These are phyloP conservation scores for Aquilaria malaccensis DNA, from an alignment of 345 rosid genomes.

Conservation along the genomic window DNA sequence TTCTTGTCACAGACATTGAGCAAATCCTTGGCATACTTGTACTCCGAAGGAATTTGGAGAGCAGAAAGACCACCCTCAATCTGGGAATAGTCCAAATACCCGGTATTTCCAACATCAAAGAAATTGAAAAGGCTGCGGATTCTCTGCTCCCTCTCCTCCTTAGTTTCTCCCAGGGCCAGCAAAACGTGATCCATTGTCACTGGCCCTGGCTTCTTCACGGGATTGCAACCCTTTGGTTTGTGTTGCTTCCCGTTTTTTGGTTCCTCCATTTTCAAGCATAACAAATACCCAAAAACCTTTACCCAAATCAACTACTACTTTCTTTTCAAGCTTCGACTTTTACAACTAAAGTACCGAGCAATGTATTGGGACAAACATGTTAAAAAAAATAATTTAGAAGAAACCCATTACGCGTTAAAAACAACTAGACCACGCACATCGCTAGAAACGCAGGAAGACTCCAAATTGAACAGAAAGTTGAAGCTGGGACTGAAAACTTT, in stretches of 20 bases:
- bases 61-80: conserved; percentile 58
- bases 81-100: conserved; percentile 48
- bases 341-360: neutral
- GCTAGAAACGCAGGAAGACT: neutral
- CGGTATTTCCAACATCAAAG: conserved; percentile 42
- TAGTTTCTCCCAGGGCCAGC: conserved; percentile 56
- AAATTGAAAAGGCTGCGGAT: conserved; percentile 48
- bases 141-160: conserved; percentile 52
- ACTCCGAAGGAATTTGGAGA: conserved; percentile 54
- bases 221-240: conserved; percentile 22
- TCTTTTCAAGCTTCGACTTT: neutral
- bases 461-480: neutral
- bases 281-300: neutral
- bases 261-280: conserved; percentile 22
- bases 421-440: neutral
- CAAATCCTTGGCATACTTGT: conserved; percentile 62
- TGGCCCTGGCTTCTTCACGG: conserved; percentile 41
- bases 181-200: conserved; percentile 64
- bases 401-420: neutral
- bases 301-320: neutral
- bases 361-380: neutral
- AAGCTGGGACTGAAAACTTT: neutral
- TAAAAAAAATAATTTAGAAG: neutral
- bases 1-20: conserved; percentile 59
- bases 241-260: conserved; percentile 19